Evolutionary conservation across 2,329 filamentous ascomycete genomes (phyloP).

Genomic region (Acrocalymma vagum): DNA sequence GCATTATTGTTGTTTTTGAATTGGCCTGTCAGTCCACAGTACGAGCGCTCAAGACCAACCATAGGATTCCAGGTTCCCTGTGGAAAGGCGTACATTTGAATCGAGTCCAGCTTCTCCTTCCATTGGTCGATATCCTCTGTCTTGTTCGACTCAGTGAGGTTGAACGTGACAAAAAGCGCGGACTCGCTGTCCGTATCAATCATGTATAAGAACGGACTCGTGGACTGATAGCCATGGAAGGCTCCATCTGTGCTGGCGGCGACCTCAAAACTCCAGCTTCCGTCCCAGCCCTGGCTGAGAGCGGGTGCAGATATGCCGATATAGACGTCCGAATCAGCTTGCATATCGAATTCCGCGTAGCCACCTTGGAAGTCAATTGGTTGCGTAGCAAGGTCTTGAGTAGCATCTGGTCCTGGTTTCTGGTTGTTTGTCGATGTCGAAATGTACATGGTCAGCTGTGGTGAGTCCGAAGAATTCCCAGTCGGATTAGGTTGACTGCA

Average conservation of each 20-base stretch:
- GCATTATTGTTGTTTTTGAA: conserved; percentile 73
- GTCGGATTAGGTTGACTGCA: conserved; percentile 77
- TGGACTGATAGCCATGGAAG: conserved; percentile 73
- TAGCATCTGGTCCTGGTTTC: conserved; percentile 69
- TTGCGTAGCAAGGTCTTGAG: conserved; percentile 55
- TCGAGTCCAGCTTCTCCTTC: conserved; percentile 66
- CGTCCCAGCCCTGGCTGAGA: conserved; percentile 64
- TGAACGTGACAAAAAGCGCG: conserved; percentile 80
- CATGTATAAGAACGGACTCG: conserved; percentile 71
- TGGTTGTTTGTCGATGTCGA: conserved; percentile 72
- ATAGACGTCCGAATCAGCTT: conserved; percentile 73
- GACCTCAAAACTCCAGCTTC: conserved; percentile 80
- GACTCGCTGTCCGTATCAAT: conserved; percentile 85
- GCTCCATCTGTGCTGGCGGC: conserved; percentile 81
- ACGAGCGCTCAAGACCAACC: conserved; percentile 78
- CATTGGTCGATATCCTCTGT: conserved; percentile 61
- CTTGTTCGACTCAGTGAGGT: conserved; percentile 66
- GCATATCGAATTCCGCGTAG: conserved; percentile 71
- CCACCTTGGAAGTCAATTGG: conserved; percentile 69
- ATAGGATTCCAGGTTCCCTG: conserved; percentile 64
- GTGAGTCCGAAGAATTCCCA: conserved; percentile 55
- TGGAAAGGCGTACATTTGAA: conserved; percentile 79
- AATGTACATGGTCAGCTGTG: conserved; percentile 81
- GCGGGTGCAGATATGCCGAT: conserved; percentile 78
- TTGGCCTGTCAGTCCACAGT: conserved; percentile 77